Evolutionary conservation across 2,329 filamentous ascomycete genomes (phyloP), one percentile per base, ranked within the genome.

Genomic region (Phaeosphaeria sp.): DNA sequence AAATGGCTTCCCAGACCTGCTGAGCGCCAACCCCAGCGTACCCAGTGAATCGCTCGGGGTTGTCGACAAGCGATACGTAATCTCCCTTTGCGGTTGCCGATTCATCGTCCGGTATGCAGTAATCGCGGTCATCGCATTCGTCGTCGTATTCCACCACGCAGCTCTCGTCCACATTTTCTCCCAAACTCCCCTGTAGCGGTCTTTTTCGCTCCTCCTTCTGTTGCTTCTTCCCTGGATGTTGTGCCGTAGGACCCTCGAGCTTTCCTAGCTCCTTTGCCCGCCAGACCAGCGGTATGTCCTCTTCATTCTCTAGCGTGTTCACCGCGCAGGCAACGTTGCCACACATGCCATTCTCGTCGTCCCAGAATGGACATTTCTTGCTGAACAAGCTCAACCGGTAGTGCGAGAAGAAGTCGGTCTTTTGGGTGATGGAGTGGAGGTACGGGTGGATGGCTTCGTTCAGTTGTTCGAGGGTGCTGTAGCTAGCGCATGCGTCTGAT

Each of bases 111-210:
- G 93, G 92, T 4, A 98, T 87, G 78, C 95, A 99, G 78, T 98
- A 99, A 76, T 99, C 95, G 64, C 95, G 87, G 66, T 97, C 91
- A 79, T 98, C 94, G 78, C 93, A 97, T 78, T 97, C 94, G 72
- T 97, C 94, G 71, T 98, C 94, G 73, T 96, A 96, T 80, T 99
- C 95, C 18, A 98, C 89, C 46, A 99, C 93, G 75, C 95, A 99
- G 77, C 92, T 97, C 81, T 99, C 95, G 52, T 92, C 93, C 0
- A 97, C 94, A 55, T 89, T 82, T 51, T 93, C 92, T 47, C 95
- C 95, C 9, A 99, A 80, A 68, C 89, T 85, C 17, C 94, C 94
- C 67, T 92, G 88, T 6, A 98, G 81, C 20, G 95, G 95, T 55
- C 87, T 85, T 67, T 90, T 79, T 2, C 87, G 88, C 49, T 89